Conservation (phyloP, 305 asterid genomes). For the Ilex paraguariensis region DNA sequence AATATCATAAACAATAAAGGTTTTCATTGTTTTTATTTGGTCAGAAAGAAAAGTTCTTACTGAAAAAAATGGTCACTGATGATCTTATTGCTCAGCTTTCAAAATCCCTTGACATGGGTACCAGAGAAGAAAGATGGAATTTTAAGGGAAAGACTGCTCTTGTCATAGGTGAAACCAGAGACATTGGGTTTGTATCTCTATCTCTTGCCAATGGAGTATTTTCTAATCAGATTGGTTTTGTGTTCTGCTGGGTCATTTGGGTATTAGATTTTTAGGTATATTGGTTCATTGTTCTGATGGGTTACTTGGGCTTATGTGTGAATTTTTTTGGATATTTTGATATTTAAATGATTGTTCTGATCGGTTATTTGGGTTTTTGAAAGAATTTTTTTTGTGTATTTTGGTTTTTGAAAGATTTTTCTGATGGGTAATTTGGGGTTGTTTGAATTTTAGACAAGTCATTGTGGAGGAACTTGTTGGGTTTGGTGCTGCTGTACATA, state of each 20-base stretch:
- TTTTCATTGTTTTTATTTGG: too few species aligned
- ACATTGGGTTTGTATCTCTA: conserved; percentile 23
- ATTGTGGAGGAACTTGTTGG: conserved; percentile 39
- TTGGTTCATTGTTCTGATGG: too few species aligned
- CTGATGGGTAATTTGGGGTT: not conserved
- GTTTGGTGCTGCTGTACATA: too few species aligned
- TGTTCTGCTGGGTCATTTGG: too few species aligned
- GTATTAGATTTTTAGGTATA: too few species aligned
- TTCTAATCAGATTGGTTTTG: too few species aligned
- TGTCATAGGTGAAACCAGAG: conserved; percentile 33
- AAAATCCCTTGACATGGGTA: not conserved
- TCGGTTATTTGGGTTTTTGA: too few species aligned
- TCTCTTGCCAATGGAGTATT: not conserved
- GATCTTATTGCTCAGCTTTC: not conserved
- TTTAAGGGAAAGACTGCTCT: conserved; percentile 30
- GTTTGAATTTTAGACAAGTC: conserved; percentile 16
- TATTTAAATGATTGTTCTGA: not conserved
- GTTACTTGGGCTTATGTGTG: too few species aligned
- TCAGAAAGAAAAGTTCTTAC: not conserved
- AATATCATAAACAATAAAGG: too few species aligned
- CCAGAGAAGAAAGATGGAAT: conserved; percentile 23
- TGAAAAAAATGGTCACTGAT: not conserved
- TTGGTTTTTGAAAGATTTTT: not conserved
- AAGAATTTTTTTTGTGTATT: not conserved
- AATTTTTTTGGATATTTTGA: too few species aligned